Evolutionary conservation across 2,329 filamentous ascomycete genomes (phyloP), one percentile per base, ranked within the genome.

Genomic region (Xylariomycetidae sp.): DNA sequence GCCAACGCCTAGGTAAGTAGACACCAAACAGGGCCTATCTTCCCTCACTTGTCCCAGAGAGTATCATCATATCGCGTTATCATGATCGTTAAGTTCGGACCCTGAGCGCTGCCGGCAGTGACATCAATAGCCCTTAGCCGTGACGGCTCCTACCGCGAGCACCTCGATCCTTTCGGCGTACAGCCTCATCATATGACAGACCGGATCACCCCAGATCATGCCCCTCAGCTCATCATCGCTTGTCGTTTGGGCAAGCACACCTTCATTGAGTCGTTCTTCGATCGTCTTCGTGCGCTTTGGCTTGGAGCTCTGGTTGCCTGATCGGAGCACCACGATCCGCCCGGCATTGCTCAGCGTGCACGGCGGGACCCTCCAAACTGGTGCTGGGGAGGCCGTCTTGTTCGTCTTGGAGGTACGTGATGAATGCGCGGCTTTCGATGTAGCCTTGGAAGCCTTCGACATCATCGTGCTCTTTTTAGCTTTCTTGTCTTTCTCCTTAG

Each of bases 191-290:
- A 79, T 68, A 61, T 93, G 87, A 54, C 79, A 82, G 26, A 86
- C 65, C 0, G 85, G 83, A 54, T 94, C 86, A 0, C 87, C 87
- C 72, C 87, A 94, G 4, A 94, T 67, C 0, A 88, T 72, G 2
- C 67, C 70, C 16, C 82, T 65, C 31, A 94, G 58, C 51, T 84
- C 67, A 26, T 80, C 74, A 43, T 92, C 83, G 1, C 65, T 73
- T 7, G 81, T 72, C 8, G 79, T 70, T 40, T 80, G 79, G 2
- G 85, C 85, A 29, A 84, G 72, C 0, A 88, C 73, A 4, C 77
- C 74, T 30, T 81, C 72, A 37, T 61, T 58, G 14, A 79, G 59
- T 25, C 67, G 56, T 40, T 73, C 67, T 29, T 64, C 60, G 1
- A 72, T 57, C 24, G 65, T 73, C 53, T 66, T 70, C 43, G 64